Conservation (phyloP, 2,329 filamentous ascomycete genomes). For the Nothophoma quercina region DNA sequence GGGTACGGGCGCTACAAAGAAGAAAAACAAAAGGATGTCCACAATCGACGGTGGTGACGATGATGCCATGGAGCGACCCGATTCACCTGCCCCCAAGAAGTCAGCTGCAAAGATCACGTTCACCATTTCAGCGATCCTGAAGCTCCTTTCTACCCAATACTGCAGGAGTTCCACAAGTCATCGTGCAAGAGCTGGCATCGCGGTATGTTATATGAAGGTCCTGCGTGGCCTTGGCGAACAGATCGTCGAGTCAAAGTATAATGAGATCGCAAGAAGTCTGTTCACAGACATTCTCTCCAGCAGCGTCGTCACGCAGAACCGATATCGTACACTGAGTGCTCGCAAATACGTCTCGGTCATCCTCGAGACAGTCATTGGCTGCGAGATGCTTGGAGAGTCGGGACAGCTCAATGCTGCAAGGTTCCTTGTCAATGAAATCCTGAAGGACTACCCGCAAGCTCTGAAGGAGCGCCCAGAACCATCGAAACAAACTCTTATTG, state of each 20-base stretch:
- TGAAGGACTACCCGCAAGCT: conserved; percentile 94
- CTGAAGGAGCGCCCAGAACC: conserved; percentile 88
- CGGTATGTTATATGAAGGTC: conserved; percentile 85
- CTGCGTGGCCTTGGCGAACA: conserved; percentile 80
- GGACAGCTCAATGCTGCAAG: conserved; percentile 85
- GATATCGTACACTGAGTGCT: conserved; percentile 85
- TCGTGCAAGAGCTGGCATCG: conserved; percentile 80
- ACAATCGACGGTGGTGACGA: conserved; percentile 75
- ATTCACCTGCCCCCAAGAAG: conserved; percentile 79
- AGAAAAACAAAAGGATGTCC: conserved; percentile 75
- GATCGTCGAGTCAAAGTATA: conserved; percentile 82
- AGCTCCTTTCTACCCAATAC: conserved; percentile 81
- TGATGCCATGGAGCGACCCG: conserved; percentile 69
- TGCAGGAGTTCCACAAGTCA: conserved; percentile 80
- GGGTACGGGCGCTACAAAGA: conserved; percentile 61
- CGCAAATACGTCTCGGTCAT: conserved; percentile 85
- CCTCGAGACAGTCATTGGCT: conserved; percentile 82
- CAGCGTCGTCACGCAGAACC: conserved; percentile 77
- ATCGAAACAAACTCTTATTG: conserved; percentile 82
- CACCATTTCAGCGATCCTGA: conserved; percentile 78
- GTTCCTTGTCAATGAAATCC: conserved; percentile 81
- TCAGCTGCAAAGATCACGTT: conserved; percentile 74
- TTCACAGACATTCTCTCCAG: conserved; percentile 82
- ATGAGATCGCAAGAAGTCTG: conserved; percentile 80
- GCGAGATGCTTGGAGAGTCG: conserved; percentile 84